Conservation (phyloP, 1,284 basidiomycete species). For the Trichosporon sp. region DNA sequence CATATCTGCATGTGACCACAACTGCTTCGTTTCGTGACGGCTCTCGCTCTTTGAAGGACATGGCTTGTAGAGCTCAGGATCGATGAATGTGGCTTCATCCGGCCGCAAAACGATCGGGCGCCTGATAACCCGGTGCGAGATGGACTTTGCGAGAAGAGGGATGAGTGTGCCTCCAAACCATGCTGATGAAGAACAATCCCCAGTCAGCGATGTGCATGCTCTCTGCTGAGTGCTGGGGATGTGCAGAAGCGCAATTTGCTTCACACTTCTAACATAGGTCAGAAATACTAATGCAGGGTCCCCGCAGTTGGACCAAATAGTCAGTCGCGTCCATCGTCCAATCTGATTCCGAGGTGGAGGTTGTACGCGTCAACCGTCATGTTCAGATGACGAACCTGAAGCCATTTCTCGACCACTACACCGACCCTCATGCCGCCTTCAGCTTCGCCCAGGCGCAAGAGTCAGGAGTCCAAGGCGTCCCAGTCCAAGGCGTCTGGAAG, state of each 20-base stretch:
- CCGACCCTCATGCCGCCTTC: constrained; percentile 13
- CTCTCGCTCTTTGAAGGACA: no score
- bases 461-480: constrained; percentile 10
- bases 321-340: background rate
- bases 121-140: background rate
- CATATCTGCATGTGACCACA: no score
- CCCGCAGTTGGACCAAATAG: background rate
- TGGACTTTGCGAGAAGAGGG: no score
- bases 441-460: constrained; percentile 16
- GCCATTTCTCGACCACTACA: background rate
- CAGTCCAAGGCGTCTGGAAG: constrained; percentile 15
- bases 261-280: no score
- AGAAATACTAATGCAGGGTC: no score
- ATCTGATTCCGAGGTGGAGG: constrained; percentile 11
- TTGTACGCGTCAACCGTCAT: constrained; percentile 19
- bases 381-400: constrained; percentile 4
- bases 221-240: no score
- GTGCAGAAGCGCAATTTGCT: no score
- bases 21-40: no score
- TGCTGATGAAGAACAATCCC: no score
- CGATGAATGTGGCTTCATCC: background rate
- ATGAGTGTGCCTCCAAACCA: no score
- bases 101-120: background rate
- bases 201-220: no score
- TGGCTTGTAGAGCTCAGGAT: background rate